Evolutionary conservation across 2,329 filamentous ascomycete species (phyloP), one percentile per base, ranked within the genome.

Genomic region (Corinectria fuckeliana): DNA sequence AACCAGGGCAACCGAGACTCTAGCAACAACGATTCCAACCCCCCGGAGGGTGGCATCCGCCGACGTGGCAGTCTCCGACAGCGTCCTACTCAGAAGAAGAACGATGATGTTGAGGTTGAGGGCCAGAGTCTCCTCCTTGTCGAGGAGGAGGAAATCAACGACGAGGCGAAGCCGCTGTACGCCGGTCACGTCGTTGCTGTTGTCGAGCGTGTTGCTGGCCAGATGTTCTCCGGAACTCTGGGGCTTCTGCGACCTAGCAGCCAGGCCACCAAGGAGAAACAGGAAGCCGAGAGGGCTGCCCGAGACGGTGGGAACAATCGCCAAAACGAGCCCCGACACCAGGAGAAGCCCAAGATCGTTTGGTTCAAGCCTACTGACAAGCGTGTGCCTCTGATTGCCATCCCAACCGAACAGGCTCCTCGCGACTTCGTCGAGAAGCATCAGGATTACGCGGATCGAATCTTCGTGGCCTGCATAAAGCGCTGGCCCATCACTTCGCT

Each of bases 281-380:
- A 99, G 76, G 95, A 99, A 76, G 95, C 95, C 42, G 95, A 99
- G 81, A 89, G 95, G 64, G 90, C 91, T 67, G 93, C 93, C 69
- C 89, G 94, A 68, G 94, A 98, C 74, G 94, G 93, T 63, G 85
- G 82, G 66, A 84, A 85, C 65, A 79, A 80, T 53, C 88, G 90
- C 63, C 86, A 89, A 52, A 89, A 95, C 66, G 91, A 93, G 62
- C 89, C 90, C 65, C 91, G 93, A 53, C 76, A 78, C 53, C 93
- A 96, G 75, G 95, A 99, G 65, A 97, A 97, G 80, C 95, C 95
- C 64, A 99, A 99, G 88, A 99, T 99, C 78, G 95, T 99, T 39
- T 99, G 95, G 95, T 99, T 99, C 82, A 99, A 99, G 83, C 95
- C 95, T 58, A 99, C 95, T 1, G 95, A 99, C 80, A 98, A 99